Base-by-base conservation (phyloP, 2,329 filamentous ascomycete species). In the Hymenoscyphus linearis region DNA sequence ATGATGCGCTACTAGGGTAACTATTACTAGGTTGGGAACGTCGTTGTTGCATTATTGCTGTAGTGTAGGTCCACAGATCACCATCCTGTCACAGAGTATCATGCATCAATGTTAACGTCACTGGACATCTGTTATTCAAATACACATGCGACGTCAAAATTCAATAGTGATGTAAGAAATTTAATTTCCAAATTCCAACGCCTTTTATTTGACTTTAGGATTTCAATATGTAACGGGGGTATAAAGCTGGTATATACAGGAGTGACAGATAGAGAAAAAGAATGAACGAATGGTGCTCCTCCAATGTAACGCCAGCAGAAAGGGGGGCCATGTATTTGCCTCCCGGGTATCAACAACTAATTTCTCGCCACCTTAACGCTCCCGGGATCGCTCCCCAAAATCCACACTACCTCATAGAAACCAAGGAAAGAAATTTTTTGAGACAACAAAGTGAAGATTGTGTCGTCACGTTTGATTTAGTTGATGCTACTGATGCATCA, bases 401-500 rank as follows among this genome's bases (percentile, higher is more conserved):
- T 47, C n/a, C 40, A 47, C n/a, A 18, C 40, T n/a, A 47, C 40
- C 40, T n/a, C n/a, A 47, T 10, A 22, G 18, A 31, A 25, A 47
- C n/a, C n/a, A 44, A 22, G 40, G n/a, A 47, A 47, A 25, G 18
- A 47, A 22, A 47, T 22, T 22, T 47, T 9, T 50, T 10, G 36
- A 16, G 55, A 12, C 50, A 55, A 59, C 40, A 34, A 62, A 52
- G 52, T 59, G 52, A 59, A 50, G 52, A 22, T 50, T 22, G 44
- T 37, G 34, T 44, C 52, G 34, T 58, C n/a, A 27, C 36, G 25
- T 53, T 12, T 47, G 22, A 34, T 7, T 18, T 47, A 12, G 40
- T 47, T 47, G n/a, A 36, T n/a, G 9, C 65, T 50, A 70, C 63
- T 69, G 66, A 56, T 67, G 63, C 65, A 69, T 67, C 66, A 69